Conservation (phyloP, 2,329 filamentous ascomycete species). For the Xylariaceae sp. region DNA sequence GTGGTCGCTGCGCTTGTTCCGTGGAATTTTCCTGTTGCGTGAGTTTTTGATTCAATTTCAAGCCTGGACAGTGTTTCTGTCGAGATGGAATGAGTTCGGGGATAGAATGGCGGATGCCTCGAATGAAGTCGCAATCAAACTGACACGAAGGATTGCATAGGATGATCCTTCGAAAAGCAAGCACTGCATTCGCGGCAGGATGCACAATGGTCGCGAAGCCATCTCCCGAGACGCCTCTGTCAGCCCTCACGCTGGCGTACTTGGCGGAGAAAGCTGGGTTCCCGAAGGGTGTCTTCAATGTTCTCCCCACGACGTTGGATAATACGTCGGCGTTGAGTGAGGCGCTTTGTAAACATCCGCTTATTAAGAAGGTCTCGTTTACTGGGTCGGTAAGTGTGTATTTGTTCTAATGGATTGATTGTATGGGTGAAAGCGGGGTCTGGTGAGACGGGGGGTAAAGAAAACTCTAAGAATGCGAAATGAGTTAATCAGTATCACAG, state of each 20-base stretch:
- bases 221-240: slow-evolving; percentile 64
- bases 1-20: slow-evolving; percentile 67
- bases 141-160: slow-evolving; percentile 5
- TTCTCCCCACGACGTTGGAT: slow-evolving; percentile 43
- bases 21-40: slow-evolving; percentile 67
- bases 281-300: slow-evolving; percentile 66
- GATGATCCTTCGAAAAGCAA: slow-evolving; percentile 65
- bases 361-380: slow-evolving; percentile 67
- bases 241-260: slow-evolving; percentile 51
- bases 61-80: too few relatives aligned
- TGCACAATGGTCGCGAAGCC: slow-evolving; percentile 75
- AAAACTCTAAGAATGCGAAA: too few relatives aligned
- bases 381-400: slow-evolving; percentile 51
- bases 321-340: slow-evolving; percentile 46
- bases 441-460: neutral
- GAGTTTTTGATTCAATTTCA: slow-evolving; percentile 16
- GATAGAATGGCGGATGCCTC: too few relatives aligned
- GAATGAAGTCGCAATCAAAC: neutral
- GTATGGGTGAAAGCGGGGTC: neutral
- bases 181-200: slow-evolving; percentile 66
- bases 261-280: slow-evolving; percentile 68
- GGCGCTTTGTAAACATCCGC: slow-evolving; percentile 44
- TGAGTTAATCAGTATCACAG: slow-evolving; percentile 34
- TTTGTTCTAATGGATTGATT: neutral
- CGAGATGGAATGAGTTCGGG: too few relatives aligned